Conservation (phyloP, 2,329 filamentous ascomycete species). For the Metarhizium robertsii region DNA sequence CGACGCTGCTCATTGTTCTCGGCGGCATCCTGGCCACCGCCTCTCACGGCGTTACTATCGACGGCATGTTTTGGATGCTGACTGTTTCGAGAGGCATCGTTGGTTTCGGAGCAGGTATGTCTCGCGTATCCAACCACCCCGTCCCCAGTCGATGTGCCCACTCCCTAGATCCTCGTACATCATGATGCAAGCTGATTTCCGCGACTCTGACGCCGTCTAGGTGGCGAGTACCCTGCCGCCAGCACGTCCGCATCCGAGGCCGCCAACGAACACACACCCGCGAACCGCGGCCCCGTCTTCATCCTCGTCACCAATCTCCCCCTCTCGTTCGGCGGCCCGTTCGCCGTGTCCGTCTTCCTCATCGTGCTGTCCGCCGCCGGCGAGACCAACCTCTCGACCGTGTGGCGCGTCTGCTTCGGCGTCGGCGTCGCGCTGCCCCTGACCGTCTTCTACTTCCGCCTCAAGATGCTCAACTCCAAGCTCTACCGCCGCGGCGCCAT, state of each 20-base stretch:
- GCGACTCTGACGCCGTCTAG: constrained; percentile 1
- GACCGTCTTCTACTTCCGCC: constrained; percentile 45
- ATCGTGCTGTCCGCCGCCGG: constrained; percentile 32
- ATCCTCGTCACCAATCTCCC: constrained; percentile 35
- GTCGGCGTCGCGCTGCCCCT: constrained; percentile 40
- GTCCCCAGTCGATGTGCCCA: not conserved
- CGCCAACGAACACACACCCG: constrained; percentile 33
- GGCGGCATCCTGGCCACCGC: constrained; percentile 37
- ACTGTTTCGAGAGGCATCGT: constrained; percentile 38
- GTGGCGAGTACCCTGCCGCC: constrained; percentile 37
- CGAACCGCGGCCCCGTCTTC: constrained; percentile 30
- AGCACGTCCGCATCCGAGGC: constrained; percentile 36
- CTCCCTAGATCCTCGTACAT: too few species aligned
- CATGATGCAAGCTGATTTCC: too few species aligned
- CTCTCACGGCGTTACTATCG: constrained; percentile 31
- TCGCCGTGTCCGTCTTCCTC: constrained; percentile 34
- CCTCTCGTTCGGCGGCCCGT: constrained; percentile 22
- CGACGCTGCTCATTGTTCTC: constrained; percentile 36
- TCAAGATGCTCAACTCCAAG: constrained; percentile 41
- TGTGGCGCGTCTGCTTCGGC: constrained; percentile 40
- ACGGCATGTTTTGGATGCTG: constrained; percentile 45
- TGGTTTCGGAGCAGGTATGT: constrained; percentile 32
- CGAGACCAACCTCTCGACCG: constrained; percentile 25
- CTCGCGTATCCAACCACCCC: not conserved
- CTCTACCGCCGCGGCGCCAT: constrained; percentile 44